Conservation (phyloP, 257 asterid genomes). For the Oldenlandia corymbosa region DNA sequence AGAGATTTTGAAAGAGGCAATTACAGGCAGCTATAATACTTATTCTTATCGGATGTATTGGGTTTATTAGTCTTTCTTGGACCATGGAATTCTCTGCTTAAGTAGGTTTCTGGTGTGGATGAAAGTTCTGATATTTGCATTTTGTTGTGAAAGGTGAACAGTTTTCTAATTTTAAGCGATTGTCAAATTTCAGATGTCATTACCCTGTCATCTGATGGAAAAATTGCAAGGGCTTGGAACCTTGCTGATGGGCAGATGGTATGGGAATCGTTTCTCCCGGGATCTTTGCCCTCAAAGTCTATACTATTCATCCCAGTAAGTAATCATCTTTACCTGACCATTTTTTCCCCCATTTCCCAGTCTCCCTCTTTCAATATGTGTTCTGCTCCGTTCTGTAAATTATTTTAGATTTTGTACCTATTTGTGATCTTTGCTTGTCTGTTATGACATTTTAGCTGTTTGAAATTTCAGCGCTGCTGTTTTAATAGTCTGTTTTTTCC, state of each 20-base stretch:
- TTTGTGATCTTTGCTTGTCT: background rate
- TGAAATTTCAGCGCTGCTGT: background rate
- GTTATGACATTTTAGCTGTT: background rate
- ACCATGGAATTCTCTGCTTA: background rate
- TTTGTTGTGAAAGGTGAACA: background rate
- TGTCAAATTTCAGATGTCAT: slow-evolving; percentile 58
- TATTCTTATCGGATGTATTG: background rate
- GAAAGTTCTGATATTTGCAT: too few relatives aligned
- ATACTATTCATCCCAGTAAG: slow-evolving; percentile 72
- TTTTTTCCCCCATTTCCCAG: background rate
- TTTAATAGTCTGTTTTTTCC: background rate
- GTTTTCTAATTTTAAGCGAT: slow-evolving; percentile 3
- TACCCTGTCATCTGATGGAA: slow-evolving; percentile 81
- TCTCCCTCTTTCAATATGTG: slow-evolving; percentile 1
- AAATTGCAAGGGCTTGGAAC: slow-evolving; percentile 92
- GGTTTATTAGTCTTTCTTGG: background rate
- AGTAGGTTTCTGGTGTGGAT: background rate
- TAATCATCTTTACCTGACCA: slow-evolving; percentile 17
- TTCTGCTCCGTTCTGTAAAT: background rate
- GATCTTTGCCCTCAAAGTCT: slow-evolving; percentile 55
- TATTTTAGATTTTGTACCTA: background rate
- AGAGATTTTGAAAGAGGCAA: background rate
- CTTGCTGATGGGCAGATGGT: slow-evolving; percentile 99
- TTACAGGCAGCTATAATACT: background rate
- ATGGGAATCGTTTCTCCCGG: slow-evolving; percentile 80